Evolutionary conservation across 1,139 yeast genomes (phyloP).

Genomic region (Protomyces inundatus): DNA sequence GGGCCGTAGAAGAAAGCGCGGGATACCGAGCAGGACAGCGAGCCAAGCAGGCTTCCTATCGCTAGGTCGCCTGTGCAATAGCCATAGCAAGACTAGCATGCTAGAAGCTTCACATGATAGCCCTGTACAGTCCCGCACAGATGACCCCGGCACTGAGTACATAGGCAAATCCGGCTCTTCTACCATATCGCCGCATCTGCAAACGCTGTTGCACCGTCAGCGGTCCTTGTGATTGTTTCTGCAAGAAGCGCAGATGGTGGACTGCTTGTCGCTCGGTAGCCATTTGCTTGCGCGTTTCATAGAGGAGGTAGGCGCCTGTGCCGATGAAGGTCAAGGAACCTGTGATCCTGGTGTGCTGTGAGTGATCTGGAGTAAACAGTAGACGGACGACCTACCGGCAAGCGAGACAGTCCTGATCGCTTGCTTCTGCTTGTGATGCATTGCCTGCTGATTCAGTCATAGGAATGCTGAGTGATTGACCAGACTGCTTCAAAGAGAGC

Average conservation of each 20-base stretch:
- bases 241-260: neutral
- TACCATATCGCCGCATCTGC: neutral
- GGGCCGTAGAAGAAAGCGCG: too few species aligned
- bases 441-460: too few species aligned
- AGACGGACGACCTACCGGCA: neutral
- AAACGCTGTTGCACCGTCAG: neutral
- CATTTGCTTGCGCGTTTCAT: slow-evolving; percentile 19
- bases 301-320: slow-evolving; percentile 17
- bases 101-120: neutral
- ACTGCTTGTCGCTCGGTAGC: neutral
- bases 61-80: too few species aligned
- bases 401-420: neutral
- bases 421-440: neutral
- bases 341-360: neutral
- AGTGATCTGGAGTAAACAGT: neutral
- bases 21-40: too few species aligned
- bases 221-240: neutral
- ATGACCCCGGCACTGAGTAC: neutral
- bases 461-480: too few species aligned
- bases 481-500: too few species aligned
- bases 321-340: slow-evolving; percentile 20
- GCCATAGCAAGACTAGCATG: too few species aligned
- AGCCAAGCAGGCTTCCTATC: too few species aligned
- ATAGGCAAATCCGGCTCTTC: neutral
- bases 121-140: neutral